Evolutionary conservation across 768 basidiomycete species (phyloP).

Genomic region (Terana coerulea): DNA sequence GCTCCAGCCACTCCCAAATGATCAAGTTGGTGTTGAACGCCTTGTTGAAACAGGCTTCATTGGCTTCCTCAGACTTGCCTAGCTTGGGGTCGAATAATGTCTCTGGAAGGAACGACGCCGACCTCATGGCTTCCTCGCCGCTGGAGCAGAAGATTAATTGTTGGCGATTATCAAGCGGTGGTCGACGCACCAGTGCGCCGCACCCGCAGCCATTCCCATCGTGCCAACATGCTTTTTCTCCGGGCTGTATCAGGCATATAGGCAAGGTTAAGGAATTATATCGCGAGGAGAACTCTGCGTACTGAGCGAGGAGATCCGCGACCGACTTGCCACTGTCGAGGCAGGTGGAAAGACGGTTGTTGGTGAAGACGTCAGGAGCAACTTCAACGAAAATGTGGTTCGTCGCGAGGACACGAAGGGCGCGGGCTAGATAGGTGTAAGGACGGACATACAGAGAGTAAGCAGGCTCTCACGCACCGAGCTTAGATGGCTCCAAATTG

Average conservation of each 20-base stretch:
- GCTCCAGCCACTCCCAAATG: slow-evolving; percentile 10
- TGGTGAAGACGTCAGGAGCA: slow-evolving; percentile 26
- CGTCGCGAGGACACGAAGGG: slow-evolving; percentile 27
- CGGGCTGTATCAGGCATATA: slow-evolving; percentile 8
- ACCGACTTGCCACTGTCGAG: slow-evolving; percentile 18
- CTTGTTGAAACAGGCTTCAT: slow-evolving; percentile 13
- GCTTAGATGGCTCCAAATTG: slow-evolving; percentile 21
- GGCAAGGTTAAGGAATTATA: background rate
- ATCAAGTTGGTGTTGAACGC: slow-evolving; percentile 3
- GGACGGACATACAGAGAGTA: background rate
- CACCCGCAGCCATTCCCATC: slow-evolving; percentile 1
- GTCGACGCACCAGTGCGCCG: background rate
- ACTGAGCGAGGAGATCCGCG: background rate
- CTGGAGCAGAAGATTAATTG: slow-evolving; percentile 3
- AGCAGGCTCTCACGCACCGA: slow-evolving; percentile 24
- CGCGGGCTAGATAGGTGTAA: slow-evolving; percentile 17
- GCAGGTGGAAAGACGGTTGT: slow-evolving; percentile 23
- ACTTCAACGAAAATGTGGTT: slow-evolving; percentile 30
- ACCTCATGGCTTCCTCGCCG: slow-evolving; percentile 15
- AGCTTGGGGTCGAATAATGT: slow-evolving; percentile 20
- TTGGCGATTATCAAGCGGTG: background rate
- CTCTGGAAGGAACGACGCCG: slow-evolving; percentile 17
- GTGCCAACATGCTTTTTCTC: slow-evolving; percentile 17
- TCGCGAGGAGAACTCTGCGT: background rate
- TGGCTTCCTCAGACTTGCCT: slow-evolving; percentile 14